These are phyloP conservation scores for Vararia minispora DNA, from an alignment of 768 basidiomycete species.

Conservation along the genomic window DNA sequence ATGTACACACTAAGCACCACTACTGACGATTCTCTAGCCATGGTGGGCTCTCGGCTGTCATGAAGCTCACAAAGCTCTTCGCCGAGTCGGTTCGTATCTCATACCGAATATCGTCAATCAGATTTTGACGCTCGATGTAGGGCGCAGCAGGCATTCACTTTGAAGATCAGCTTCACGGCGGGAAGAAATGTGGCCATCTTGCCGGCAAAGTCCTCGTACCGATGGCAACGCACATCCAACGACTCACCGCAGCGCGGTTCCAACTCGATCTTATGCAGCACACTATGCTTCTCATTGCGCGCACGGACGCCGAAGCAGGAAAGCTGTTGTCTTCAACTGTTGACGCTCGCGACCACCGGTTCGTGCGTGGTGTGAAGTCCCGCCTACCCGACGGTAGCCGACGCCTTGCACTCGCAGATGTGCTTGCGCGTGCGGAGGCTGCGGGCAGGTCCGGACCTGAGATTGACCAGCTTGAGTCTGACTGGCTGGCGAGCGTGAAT, in stretches of 20 bases:
- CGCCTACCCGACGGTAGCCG: constrained; percentile 25
- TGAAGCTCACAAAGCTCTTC: constrained; percentile 91
- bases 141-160: constrained; percentile 87
- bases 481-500: constrained; percentile 60
- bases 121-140: constrained; percentile 22
- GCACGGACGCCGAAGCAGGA: constrained; percentile 85
- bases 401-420: constrained; percentile 50
- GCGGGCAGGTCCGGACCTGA: constrained; percentile 54
- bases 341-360: constrained; percentile 74
- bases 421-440: constrained; percentile 55
- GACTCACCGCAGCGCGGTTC: constrained; percentile 78
- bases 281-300: constrained; percentile 81
- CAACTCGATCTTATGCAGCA: constrained; percentile 86
- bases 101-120: background rate
- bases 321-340: constrained; percentile 78
- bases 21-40: constrained; percentile 39
- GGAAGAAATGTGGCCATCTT: constrained; percentile 90
- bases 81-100: constrained; percentile 64
- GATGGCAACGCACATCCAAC: constrained; percentile 74
- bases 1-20: background rate
- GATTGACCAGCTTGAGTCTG: constrained; percentile 60
- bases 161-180: constrained; percentile 91
- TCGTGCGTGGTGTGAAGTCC: constrained; percentile 52
- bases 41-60: constrained; percentile 85
- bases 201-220: constrained; percentile 92